Conservation (phyloP, 2,329 filamentous ascomycete species). For the Chalaropsis thielavioides region DNA sequence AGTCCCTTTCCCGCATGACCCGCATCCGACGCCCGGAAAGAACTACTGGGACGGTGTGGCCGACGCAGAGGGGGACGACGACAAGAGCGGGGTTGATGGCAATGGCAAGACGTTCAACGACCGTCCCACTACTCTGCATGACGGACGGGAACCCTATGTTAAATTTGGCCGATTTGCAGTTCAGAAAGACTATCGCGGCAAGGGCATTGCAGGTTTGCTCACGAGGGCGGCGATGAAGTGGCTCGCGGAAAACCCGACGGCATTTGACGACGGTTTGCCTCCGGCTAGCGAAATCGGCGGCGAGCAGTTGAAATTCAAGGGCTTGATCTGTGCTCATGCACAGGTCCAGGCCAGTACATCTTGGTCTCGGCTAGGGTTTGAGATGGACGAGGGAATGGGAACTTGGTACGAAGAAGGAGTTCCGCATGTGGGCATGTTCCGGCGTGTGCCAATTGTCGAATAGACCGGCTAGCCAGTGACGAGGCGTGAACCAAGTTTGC, state of each 20-base stretch:
- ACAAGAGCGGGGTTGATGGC: constrained; percentile 16
- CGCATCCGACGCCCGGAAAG: constrained; percentile 42
- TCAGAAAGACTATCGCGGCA: constrained; percentile 47
- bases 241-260: constrained; percentile 44
- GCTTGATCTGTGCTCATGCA: constrained; percentile 65
- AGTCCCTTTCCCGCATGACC: constrained; percentile 63
- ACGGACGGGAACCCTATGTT: constrained; percentile 59
- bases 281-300: constrained; percentile 33
- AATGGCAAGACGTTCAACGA: constrained; percentile 24
- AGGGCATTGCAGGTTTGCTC: constrained; percentile 49
- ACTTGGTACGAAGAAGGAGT: constrained; percentile 76
- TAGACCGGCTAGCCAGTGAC: neutral
- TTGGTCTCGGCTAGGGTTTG: constrained; percentile 62
- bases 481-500: neutral
- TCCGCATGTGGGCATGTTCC: constrained; percentile 71
- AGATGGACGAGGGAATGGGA: constrained; percentile 56
- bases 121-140: constrained; percentile 37
- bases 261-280: constrained; percentile 26
- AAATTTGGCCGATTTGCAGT: constrained; percentile 72
- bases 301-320: constrained; percentile 37
- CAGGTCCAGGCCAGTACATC: constrained; percentile 49
- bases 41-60: constrained; percentile 34
- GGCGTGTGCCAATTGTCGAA: constrained; percentile 28
- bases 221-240: constrained; percentile 55
- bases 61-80: constrained; percentile 18